These are phyloP conservation scores for Trichoderma asperelloides DNA, from an alignment of 495 filamentous ascomycete species.

Conservation along the genomic window DNA sequence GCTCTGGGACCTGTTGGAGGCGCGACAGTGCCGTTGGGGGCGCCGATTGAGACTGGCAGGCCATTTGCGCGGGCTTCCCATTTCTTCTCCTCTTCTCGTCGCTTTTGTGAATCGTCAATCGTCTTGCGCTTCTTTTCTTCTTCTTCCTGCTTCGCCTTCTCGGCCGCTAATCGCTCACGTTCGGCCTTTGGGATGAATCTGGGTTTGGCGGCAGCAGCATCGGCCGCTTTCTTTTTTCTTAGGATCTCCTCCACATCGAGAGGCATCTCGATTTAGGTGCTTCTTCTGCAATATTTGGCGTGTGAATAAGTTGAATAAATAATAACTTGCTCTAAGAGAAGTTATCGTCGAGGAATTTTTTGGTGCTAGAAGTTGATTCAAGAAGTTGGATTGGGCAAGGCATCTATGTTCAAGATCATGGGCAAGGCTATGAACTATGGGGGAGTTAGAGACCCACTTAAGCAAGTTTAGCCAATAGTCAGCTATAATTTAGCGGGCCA, in stretches of 20 bases:
- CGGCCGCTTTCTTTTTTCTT: conserved; percentile 37
- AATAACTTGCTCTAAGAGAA: neutral
- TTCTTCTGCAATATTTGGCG: neutral
- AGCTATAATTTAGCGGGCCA: neutral
- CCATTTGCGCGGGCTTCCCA: conserved; percentile 13
- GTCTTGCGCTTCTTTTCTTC: conserved; percentile 55
- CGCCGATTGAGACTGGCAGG: conserved; percentile 9
- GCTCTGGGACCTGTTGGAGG: conserved; percentile 71
- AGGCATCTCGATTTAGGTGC: conserved; percentile 25
- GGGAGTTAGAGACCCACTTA: neutral
- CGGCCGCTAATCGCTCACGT: conserved; percentile 75
- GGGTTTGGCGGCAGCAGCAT: conserved; percentile 54
- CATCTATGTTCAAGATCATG: neutral
- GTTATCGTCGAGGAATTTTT: neutral
- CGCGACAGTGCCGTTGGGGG: conserved; percentile 21
- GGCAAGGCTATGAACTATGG: neutral
- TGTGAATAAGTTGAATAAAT: neutral
- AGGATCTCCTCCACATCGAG: conserved; percentile 40
- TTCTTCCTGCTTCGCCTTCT: conserved; percentile 78
- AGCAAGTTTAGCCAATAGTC: neutral
- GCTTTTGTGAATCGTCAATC: conserved; percentile 36
- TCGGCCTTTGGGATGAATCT: conserved; percentile 88
- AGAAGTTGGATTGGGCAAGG: neutral
- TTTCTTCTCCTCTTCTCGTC: conserved; percentile 11
- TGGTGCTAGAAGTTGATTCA: neutral